A percentile compares a stretch with the other conserved stretches of the same genome.
Conservation (phyloP, 2,329 filamentous ascomycete species). For the Phialocephala subalpina region DNA sequence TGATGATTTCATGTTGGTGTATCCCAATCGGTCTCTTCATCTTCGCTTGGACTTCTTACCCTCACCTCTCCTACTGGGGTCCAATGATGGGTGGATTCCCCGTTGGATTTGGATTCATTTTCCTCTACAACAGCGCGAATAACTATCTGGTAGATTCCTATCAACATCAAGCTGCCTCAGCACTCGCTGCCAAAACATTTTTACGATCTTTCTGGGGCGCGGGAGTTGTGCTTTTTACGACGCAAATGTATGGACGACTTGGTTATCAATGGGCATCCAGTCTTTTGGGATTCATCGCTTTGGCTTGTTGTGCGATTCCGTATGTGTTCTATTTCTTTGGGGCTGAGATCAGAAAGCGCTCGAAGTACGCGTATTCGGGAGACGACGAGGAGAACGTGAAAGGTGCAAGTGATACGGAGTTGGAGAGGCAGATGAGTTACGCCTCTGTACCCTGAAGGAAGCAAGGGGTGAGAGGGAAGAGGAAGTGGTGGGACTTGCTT, state of each 20-base stretch:
- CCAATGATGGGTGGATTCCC: conserved; percentile 64
- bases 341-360: conserved; percentile 71
- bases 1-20: conserved; percentile 81
- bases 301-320: conserved; percentile 84
- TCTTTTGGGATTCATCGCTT: conserved; percentile 75
- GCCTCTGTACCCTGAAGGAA: conserved; percentile 43
- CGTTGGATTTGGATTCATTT: conserved; percentile 71
- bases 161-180: conserved; percentile 80
- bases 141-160: conserved; percentile 70
- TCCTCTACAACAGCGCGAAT: conserved; percentile 67
- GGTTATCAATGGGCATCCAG: conserved; percentile 79
- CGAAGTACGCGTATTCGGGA: conserved; percentile 77
- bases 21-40: conserved; percentile 73
- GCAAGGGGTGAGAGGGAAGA: conserved; percentile 46
- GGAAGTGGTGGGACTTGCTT: conserved; percentile 8
- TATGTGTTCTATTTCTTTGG: conserved; percentile 85
- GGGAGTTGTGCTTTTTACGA: conserved; percentile 78
- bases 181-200: conserved; percentile 83
- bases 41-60: conserved; percentile 72
- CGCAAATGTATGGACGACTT: conserved; percentile 79
- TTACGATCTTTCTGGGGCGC: conserved; percentile 84
- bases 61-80: conserved; percentile 62
- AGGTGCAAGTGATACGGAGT: conserved; percentile 29
- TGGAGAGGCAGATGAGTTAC: conserved; percentile 39
- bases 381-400: conserved; percentile 54